Conservation (phyloP, 169 alveolate genomes). For the Plasmodium vinckei region DNA sequence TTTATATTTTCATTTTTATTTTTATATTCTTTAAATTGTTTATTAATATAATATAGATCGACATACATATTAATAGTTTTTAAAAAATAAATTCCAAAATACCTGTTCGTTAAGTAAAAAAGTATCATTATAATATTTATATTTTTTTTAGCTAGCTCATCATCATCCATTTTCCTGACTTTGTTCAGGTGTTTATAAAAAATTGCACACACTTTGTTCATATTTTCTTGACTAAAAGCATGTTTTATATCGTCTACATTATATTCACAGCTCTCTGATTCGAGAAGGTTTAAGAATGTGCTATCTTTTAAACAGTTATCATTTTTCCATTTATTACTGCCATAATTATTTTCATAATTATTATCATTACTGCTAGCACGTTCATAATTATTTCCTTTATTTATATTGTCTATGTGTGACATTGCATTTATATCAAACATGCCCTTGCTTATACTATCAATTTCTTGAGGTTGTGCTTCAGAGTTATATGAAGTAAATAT, state of each 20-base stretch:
- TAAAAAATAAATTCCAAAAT: conserved; percentile 36
- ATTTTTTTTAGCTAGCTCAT: background rate
- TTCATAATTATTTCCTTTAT: background rate
- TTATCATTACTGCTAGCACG: background rate
- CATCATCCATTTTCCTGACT: conserved; percentile 28
- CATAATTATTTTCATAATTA: background rate
- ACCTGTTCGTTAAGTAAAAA: conserved; percentile 12
- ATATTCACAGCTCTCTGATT: background rate
- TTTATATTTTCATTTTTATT: conserved; percentile 6
- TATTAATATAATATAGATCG: conserved; percentile 2
- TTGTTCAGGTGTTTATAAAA: conserved; percentile 31
- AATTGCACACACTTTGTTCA: conserved; percentile 34
- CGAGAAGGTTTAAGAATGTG: background rate
- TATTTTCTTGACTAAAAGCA: conserved; percentile 29
- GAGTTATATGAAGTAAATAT: background rate
- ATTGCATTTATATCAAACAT: too few species aligned
- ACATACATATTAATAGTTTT: conserved; percentile 13
- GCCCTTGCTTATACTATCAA: too few species aligned
- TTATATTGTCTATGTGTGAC: background rate
- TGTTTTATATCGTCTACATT: conserved; percentile 40
- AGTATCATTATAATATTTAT: conserved; percentile 26
- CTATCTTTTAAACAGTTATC: background rate
- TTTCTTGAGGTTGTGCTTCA: background rate
- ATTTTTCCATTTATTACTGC: background rate
- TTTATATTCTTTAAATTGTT: conserved; percentile 7